Evolutionary conservation across 495 filamentous ascomycete species (phyloP), one percentile per base, ranked within the genome.

Genomic region (Xylaria intraflava): DNA sequence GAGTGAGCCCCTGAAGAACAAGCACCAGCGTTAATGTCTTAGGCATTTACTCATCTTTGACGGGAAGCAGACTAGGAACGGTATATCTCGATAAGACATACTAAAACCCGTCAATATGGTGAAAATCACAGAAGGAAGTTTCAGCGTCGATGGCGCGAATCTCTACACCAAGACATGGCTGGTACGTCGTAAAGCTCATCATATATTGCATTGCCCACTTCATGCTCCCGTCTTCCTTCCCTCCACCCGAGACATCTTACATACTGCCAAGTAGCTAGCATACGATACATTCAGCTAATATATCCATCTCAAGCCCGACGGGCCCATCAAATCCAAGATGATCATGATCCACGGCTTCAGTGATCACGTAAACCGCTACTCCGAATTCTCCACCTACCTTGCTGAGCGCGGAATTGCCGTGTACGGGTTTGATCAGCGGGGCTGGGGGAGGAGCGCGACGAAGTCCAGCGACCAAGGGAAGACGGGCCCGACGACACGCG

Each of bases 121-220:
- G 1, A 62, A 66, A 31, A 63, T 69, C 58, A 59, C 65, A 20
- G 80, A 85, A 54, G 74, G 75, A n/a, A 75, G 68, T n/a, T 69
- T 79, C 30, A 48, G 69, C 7, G 57, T 77, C n/a, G 85, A 83
- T 51, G 83, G 79, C 41, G 66, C 69, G 10, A 76, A 73, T 59
- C 73, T 94, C 39, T 92, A 88, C 73, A 88, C 86, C 45, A 95
- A 94, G 67, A 87, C 85, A 33, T 96, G 89, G 89, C 83, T 80
- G 72, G 89, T 93, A 65, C 58, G 77, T 75, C 48, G 29, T 31
- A 4, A 36, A 36, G 12, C 20, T 51, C 40, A 27, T 5, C 29
- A 36, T 31, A 38, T 3, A 31, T 12, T 48, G n/a, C 2, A 36
- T 29, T 36, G 22, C 35, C 5, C 35, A 53, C 39, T 36, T 22